Evolutionary conservation across 75 land plant species (phyloP).

Genomic region (Chamaecyparis obtusa): DNA sequence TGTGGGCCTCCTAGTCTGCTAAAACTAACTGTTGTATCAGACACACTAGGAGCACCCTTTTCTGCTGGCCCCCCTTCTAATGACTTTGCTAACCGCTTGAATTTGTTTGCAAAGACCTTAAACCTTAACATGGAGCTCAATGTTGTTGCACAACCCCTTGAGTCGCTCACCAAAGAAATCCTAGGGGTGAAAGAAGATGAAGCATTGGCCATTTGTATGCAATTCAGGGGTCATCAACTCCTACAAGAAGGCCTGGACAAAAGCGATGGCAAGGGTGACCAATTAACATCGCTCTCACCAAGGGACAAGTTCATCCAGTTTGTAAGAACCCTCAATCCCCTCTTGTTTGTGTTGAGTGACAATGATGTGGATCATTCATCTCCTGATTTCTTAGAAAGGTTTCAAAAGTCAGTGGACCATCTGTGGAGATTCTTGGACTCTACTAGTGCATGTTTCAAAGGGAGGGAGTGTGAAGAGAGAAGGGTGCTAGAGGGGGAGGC

Average conservation of each 20-base stretch:
- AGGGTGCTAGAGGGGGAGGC: conserved; percentile 65
- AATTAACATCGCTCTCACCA: conserved; percentile 6
- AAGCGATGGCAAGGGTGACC: neutral
- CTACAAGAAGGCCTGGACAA: conserved; percentile 20
- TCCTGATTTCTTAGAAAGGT: conserved; percentile 46
- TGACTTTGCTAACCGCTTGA: conserved; percentile 45
- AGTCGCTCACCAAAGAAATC: conserved; percentile 25
- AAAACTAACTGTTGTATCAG: conserved; percentile 49
- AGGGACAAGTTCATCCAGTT: conserved; percentile 42
- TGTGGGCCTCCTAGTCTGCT: conserved; percentile 65
- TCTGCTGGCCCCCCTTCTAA: conserved; percentile 32
- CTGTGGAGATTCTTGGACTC: conserved; percentile 74
- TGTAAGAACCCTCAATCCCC: conserved; percentile 40
- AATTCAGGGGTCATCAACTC: conserved; percentile 54
- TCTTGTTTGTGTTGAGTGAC: conserved; percentile 59
- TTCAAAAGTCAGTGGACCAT: conserved; percentile 31
- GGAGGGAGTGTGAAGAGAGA: conserved; percentile 54
- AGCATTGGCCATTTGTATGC: conserved; percentile 47
- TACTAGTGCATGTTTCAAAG: conserved; percentile 57
- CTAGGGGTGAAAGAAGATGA: conserved; percentile 31
- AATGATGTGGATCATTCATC: conserved; percentile 48
- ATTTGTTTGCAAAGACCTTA: conserved; percentile 52
- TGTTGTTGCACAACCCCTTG: conserved; percentile 16
- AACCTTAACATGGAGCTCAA: conserved; percentile 52
- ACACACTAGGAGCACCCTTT: conserved; percentile 30